A percentile compares a stretch with the other conserved stretches of the same genome.
Evolutionary conservation across 108 stramenopile species (phyloP).

Genomic region (Nitzschia putrida): DNA sequence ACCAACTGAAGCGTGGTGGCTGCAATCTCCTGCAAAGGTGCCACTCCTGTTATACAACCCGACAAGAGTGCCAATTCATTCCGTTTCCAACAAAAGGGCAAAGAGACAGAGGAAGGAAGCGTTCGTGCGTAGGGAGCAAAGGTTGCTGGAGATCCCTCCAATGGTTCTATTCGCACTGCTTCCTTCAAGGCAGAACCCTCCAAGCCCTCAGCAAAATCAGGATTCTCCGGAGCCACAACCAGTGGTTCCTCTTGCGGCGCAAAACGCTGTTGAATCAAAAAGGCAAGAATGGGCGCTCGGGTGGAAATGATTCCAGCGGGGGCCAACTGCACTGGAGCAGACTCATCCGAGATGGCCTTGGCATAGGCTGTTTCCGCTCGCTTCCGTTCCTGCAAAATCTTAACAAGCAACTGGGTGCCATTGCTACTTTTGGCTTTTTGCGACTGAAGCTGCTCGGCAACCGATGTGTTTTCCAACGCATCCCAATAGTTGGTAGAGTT

Average conservation of each 20-base stretch:
- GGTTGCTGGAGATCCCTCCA: constrained; percentile 45
- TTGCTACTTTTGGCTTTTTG: constrained; percentile 58
- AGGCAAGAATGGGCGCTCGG: constrained; percentile 64
- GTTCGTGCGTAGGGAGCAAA: constrained; percentile 87
- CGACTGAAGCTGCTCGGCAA: constrained; percentile 41
- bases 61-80: constrained; percentile 81
- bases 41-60: constrained; percentile 74
- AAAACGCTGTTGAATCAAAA: constrained; percentile 85
- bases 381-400: constrained; percentile 82
- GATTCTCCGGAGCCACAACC: constrained; percentile 29
- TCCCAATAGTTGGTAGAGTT: constrained; percentile 62
- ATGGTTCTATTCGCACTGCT: constrained; percentile 6
- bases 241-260: constrained; percentile 51
- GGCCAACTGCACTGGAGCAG: constrained; percentile 4
- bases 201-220: constrained; percentile 33
- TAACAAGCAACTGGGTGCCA: constrained; percentile 81
- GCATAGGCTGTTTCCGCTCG: constrained; percentile 61
- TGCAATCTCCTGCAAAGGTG: constrained; percentile 74
- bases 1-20: constrained; percentile 69
- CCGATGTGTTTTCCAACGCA: constrained; percentile 68
- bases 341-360: constrained; percentile 8
- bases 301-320: constrained; percentile 42
- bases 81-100: constrained; percentile 86
- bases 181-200: constrained; percentile 36
- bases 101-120: constrained; percentile 74